These are phyloP conservation scores for Coemansia sp. DNA, from an alignment of 192 early-diverging fungal genomes.

Conservation along the genomic window DNA sequence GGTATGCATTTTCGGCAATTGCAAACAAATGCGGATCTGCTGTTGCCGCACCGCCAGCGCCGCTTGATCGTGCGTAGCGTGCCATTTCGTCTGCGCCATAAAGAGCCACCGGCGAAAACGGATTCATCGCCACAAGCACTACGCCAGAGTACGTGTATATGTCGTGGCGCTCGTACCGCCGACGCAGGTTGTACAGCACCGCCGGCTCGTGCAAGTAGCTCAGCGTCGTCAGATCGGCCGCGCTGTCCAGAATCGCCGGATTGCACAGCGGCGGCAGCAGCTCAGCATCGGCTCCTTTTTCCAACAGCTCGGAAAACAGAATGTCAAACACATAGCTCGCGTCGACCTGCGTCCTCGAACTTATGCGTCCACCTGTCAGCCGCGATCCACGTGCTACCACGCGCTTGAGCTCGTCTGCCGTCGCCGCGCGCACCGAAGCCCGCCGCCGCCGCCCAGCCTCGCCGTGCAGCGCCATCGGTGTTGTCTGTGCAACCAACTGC, in stretches of 20 bases:
- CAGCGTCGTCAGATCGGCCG: slow-evolving; percentile 85
- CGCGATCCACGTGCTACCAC: slow-evolving; percentile 45
- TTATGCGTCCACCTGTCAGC: slow-evolving; percentile 50
- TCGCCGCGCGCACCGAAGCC: slow-evolving; percentile 28
- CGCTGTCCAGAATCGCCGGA: slow-evolving; percentile 84
- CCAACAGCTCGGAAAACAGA: slow-evolving; percentile 42
- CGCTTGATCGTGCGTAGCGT: slow-evolving; percentile 78
- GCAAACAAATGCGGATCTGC: slow-evolving; percentile 98
- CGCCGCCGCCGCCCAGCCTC: slow-evolving; percentile 3
- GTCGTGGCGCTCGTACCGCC: slow-evolving; percentile 85
- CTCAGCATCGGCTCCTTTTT: slow-evolving; percentile 37
- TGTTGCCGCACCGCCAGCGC: slow-evolving; percentile 37
- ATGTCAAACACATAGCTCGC: slow-evolving; percentile 41
- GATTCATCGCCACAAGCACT: slow-evolving; percentile 97
- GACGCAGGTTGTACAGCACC: slow-evolving; percentile 87
- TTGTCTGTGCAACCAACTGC: slow-evolving; percentile 38
- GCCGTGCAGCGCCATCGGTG: slow-evolving; percentile 3
- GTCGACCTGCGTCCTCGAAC: slow-evolving; percentile 29
- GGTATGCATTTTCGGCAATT: slow-evolving; percentile 96
- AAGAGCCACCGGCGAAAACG: slow-evolving; percentile 78
- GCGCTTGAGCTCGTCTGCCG: slow-evolving; percentile 36
- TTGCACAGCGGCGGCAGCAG: slow-evolving; percentile 88
- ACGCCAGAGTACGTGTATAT: slow-evolving; percentile 99
- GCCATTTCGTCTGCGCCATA: slow-evolving; percentile 88
- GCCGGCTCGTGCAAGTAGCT: slow-evolving; percentile 93